Percentiles rank a stretch among this genome's conserved stretches.
These are phyloP conservation scores for Xylariales sp. DNA, from an alignment of 2,329 filamentous ascomycete genomes.

Conservation along the genomic window DNA sequence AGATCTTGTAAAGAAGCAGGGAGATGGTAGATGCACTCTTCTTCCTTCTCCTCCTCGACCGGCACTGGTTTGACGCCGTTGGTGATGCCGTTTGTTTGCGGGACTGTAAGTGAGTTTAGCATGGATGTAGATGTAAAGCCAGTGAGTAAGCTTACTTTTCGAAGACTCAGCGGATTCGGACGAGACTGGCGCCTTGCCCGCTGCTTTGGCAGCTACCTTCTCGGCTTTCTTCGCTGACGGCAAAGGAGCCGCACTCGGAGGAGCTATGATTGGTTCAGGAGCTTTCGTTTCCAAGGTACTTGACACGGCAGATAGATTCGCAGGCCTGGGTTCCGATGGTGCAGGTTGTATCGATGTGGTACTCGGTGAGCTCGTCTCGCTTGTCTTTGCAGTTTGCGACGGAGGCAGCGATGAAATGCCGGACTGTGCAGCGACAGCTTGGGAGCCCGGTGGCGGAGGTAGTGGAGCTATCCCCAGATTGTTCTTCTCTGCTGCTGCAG, in stretches of 20 bases:
- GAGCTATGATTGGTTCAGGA: constrained; percentile 23
- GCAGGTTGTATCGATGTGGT: constrained; percentile 43
- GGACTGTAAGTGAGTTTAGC: constrained; percentile 20
- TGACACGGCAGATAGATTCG: constrained; percentile 21
- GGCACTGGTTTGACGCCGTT: constrained; percentile 46
- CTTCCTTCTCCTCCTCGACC: constrained; percentile 36
- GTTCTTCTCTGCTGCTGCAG: constrained; percentile 80
- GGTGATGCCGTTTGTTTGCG: constrained; percentile 45
- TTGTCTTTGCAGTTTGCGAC: constrained; percentile 47
- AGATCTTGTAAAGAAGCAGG: constrained; percentile 85
- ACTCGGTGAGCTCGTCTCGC: constrained; percentile 51
- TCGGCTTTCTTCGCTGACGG: constrained; percentile 26
- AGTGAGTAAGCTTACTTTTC: constrained; percentile 34
- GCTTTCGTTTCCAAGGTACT: constrained; percentile 29
- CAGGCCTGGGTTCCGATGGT: constrained; percentile 22
- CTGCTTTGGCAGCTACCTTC: constrained; percentile 34
- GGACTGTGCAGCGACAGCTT: constrained; percentile 28
- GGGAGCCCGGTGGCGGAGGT: constrained; percentile 75
- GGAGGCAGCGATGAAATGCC: constrained; percentile 45
- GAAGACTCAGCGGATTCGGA: constrained; percentile 38
- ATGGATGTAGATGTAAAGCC: constrained; percentile 13
- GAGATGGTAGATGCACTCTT: constrained; percentile 84
- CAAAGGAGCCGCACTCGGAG: constrained; percentile 20
- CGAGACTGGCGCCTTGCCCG: constrained; percentile 39
- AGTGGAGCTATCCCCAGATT: constrained; percentile 90